phyloP scores from a whole-genome alignment of 768 basidiomycete genomes.

The Candolleomyces efflorescens region DNA sequence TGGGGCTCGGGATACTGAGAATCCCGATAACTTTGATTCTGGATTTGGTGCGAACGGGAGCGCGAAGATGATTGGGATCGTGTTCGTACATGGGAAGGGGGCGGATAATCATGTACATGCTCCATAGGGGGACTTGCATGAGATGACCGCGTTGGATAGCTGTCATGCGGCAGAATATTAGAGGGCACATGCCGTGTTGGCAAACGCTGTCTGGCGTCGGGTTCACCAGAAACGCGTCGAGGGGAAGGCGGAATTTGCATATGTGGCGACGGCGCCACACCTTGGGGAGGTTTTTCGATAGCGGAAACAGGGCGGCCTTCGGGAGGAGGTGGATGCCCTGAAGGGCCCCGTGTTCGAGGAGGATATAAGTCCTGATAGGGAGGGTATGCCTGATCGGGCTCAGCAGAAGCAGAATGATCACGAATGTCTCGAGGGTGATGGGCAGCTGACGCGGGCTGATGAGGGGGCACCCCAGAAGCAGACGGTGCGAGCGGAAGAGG shows the following conservation, averaged over 20 bases:
- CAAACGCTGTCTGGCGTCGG: conserved; percentile 43
- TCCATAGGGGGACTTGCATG: conserved; percentile 40
- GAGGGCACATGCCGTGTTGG: conserved; percentile 45
- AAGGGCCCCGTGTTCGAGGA: conserved; percentile 29
- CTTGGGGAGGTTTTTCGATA: conserved; percentile 38
- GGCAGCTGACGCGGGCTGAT: conserved; percentile 28
- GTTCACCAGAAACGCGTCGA: conserved; percentile 36
- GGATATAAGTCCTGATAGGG: conserved; percentile 7
- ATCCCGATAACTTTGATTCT: conserved; percentile 33
- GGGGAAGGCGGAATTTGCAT: conserved; percentile 36
- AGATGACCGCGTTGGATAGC: conserved; percentile 20
- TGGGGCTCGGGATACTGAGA: conserved; percentile 47
- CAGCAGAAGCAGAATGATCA: conserved; percentile 38
- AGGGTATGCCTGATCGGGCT: conserved; percentile 33
- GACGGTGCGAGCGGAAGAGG: conserved; percentile 21
- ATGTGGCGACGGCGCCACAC: conserved; percentile 41
- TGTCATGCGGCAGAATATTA: conserved; percentile 28
- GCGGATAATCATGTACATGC: conserved; percentile 36
- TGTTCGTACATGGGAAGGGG: conserved; percentile 40
- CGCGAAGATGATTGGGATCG: conserved; percentile 50
- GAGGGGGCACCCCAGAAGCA: conserved; percentile 32
- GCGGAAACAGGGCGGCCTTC: conserved; percentile 42
- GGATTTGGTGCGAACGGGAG: conserved; percentile 43
- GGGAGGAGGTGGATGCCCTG: conserved; percentile 40
- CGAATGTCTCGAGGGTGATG: conserved; percentile 34